Base-by-base conservation (phyloP, 805 yeast genomes). In the Candida anglica region DNA sequence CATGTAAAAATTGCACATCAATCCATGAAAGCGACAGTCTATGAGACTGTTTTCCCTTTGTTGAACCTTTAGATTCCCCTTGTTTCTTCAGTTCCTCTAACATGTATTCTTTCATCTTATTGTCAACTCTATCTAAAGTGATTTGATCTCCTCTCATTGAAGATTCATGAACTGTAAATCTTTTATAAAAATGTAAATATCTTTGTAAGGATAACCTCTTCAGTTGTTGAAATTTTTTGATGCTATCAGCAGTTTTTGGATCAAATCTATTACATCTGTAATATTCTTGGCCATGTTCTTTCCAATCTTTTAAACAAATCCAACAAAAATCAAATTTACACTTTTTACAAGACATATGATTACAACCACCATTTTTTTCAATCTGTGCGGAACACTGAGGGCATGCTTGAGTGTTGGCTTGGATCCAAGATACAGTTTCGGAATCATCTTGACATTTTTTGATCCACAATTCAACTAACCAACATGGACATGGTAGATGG, bases 301-400 rank as follows among this genome's bases (percentile, higher is more conserved):
- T 48, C 98, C 98, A 91, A 21, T 66, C 73, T 3, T 80, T 80
- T 41, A 76, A 54, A 58, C 98, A 93, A 25, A 89, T 78, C 98
- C 98, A 93, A 58, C 98, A 93, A 52, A 88, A 93, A 53, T 89
- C 86, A 53, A 75, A 60, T 9, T 56, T 52, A 56, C 98, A 93
- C 38, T 77, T 80, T 3, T 75, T 66, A 56, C 98, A 93, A 1
- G 79, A 73, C 96, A 93, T 91, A 60, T 93, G 98, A 58, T 91
- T 91, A 61, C 98, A 93, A 0, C 98, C 98, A 15, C 97, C 98
- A 52, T 84, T 84, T 49, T 91, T 88, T 53, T 93, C 97, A 42
- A 91, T 93, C 19, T 78, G 66, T 1, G 87, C 65, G 7, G 64
- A 63, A 63, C 98, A 93, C 49, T 76, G 75, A 0, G 96, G 95